phyloP scores from a whole-genome alignment of 257 asterid species.

The Apocynum venetum region DNA sequence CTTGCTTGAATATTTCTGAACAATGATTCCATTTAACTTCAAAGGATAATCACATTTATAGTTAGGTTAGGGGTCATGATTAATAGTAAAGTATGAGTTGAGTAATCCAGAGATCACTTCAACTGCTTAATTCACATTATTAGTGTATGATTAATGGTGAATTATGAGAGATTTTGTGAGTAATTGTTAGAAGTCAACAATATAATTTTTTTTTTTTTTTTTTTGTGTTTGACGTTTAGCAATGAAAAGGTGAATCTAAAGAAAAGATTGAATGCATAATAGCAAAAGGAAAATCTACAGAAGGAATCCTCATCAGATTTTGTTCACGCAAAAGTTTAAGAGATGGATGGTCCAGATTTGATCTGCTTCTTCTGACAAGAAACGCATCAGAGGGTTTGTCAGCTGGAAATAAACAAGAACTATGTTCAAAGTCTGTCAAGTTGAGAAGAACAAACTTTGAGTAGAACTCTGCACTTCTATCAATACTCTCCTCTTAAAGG shows the following conservation, averaged over 20 bases:
- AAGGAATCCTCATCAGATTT: background rate
- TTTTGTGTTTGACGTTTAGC: slow-evolving; percentile 2
- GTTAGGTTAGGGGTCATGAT: too few species aligned
- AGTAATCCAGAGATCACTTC: too few species aligned
- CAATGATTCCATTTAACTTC: too few species aligned
- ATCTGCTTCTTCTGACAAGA: slow-evolving; percentile 9
- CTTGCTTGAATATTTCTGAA: too few species aligned
- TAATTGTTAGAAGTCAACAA: background rate
- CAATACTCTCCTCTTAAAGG: too few species aligned
- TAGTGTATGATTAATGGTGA: background rate
- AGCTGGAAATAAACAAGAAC: background rate
- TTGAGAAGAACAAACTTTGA: too few species aligned
- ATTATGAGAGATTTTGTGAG: background rate
- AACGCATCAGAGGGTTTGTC: background rate
- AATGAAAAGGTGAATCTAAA: background rate
- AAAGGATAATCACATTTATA: too few species aligned
- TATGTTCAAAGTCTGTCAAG: too few species aligned
- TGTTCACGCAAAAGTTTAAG: background rate
- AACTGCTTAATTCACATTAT: background rate
- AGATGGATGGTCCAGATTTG: slow-evolving; percentile 19
- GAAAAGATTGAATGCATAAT: slow-evolving; percentile 7
- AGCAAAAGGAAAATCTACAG: slow-evolving; percentile 5
- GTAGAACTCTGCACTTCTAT: too few species aligned
- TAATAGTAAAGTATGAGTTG: too few species aligned
- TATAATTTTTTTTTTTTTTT: background rate